Conservation (phyloP, 2,329 filamentous ascomycete genomes). For the Parascedosporium putredinis region DNA sequence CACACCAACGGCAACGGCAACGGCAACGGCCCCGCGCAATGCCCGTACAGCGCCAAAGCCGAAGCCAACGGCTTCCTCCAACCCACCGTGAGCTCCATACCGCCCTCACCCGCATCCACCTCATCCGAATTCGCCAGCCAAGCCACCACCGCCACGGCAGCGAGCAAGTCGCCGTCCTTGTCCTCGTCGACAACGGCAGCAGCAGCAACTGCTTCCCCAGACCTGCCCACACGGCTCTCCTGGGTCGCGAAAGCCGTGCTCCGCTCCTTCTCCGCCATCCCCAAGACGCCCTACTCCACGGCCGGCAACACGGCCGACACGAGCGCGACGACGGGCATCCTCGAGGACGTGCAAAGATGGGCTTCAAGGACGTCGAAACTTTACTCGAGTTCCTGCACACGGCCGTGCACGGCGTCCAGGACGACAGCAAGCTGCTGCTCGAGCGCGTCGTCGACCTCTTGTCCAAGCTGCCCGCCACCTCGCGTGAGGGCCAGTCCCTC, state of each 20-base stretch:
- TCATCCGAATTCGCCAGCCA: not conserved
- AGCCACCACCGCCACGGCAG: not conserved
- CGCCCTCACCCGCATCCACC: not conserved
- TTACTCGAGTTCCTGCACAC: slow-evolving; percentile 11
- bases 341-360: slow-evolving; percentile 13
- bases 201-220: not conserved
- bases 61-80: not conserved
- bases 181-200: too few species aligned
- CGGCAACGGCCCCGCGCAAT: not conserved
- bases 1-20: not conserved
- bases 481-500: slow-evolving; percentile 11
- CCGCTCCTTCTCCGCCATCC: not conserved
- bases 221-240: not conserved
- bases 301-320: not conserved
- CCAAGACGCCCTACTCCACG: not conserved
- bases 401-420: slow-evolving; percentile 9
- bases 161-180: not conserved
- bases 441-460: slow-evolving; percentile 13
- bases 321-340: slow-evolving; percentile 9
- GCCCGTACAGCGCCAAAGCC: not conserved
- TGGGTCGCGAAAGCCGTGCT: not conserved
- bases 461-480: slow-evolving; percentile 11
- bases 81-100: not conserved
- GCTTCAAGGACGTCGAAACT: slow-evolving; percentile 14
- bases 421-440: slow-evolving; percentile 13